Evolutionary conservation across 805 yeast genomes (phyloP), one percentile per base, ranked within the genome.

Genomic region (Wickerhamiella siamensis): DNA sequence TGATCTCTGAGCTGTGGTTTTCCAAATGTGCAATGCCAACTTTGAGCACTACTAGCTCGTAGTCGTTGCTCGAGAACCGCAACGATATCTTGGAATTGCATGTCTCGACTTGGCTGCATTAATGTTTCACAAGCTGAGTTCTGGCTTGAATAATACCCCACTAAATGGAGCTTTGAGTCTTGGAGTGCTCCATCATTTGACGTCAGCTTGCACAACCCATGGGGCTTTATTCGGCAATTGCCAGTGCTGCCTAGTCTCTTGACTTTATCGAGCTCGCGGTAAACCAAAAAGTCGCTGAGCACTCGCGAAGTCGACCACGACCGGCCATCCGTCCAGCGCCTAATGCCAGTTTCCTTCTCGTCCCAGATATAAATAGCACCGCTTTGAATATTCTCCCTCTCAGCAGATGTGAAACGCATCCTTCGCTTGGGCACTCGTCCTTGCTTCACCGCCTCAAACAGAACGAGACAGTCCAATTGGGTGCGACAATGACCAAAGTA

Each of bases 311-410:
- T 82, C 44, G 75, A 67, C 87, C 88, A 79, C 27, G 70, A 66
- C 47, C 71, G 70, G 16, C 87, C 83, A 52, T 79, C 88, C 1
- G 87, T 79, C 87, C 88, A 79, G 22, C 87, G 61, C 47, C 75
- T 70, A 75, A 80, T 77, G 15, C 76, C 79, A 34, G 82, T 74
- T 49, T 74, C 77, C 12, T 68, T 63, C 54, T 79, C 87, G 54
- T 75, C 78, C 86, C 86, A 79, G 6, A 78, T 71, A 51, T 74
- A 79, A 2, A 79, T 70, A 2, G 77, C 66, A 3, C 83, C 83
- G 6, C 75, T 66, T 17, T 59, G 58, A 33, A 80, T 77, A 17
- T 60, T 58, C 21, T 63, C 56, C 19, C 82, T 61, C 54, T 79
- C 83, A 22, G 61, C 60, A 19, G 70, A 75, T 12, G 74, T 68